phyloP scores from a whole-genome alignment of 306 rosid genomes.

The Aeschynomene evenia region DNA sequence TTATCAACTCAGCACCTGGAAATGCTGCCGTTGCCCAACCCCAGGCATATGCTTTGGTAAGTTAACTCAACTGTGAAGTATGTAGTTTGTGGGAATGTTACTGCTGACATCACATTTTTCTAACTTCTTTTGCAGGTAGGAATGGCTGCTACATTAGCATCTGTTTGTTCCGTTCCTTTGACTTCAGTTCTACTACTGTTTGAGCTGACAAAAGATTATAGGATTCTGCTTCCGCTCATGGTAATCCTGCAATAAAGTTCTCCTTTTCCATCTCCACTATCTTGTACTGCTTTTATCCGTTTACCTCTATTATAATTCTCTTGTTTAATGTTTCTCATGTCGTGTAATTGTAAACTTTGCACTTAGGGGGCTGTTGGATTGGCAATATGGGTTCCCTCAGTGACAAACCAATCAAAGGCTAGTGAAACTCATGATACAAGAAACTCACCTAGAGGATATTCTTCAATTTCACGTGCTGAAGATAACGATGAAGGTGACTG shows the following conservation, averaged over 20 bases:
- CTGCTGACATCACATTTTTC: slow-evolving; percentile 11
- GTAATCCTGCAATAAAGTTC: slow-evolving; percentile 48
- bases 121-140: slow-evolving; percentile 69
- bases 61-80: slow-evolving; percentile 10
- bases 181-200: slow-evolving; percentile 96
- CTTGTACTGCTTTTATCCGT: background rate
- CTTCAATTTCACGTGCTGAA: slow-evolving; percentile 57
- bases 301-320: background rate
- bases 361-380: slow-evolving; percentile 96
- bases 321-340: slow-evolving; percentile 12
- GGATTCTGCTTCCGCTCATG: slow-evolving; percentile 98
- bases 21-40: slow-evolving; percentile 98
- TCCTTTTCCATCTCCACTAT: slow-evolving; percentile 1
- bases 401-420: slow-evolving; percentile 73
- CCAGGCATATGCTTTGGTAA: slow-evolving; percentile 97
- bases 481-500: slow-evolving; percentile 46
- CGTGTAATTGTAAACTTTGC: slow-evolving; percentile 23
- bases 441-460: slow-evolving; percentile 60
- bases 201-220: slow-evolving; percentile 96
- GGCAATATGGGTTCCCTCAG: slow-evolving; percentile 99
- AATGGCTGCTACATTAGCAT: slow-evolving; percentile 99
- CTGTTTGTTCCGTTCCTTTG: slow-evolving; percentile 94
- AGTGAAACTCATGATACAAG: slow-evolving; percentile 57
- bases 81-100: slow-evolving; percentile 13
- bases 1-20: slow-evolving; percentile 90